Evolutionary conservation across 2,329 filamentous ascomycete species (phyloP).

Genomic region (Waltergamsia citrina): DNA sequence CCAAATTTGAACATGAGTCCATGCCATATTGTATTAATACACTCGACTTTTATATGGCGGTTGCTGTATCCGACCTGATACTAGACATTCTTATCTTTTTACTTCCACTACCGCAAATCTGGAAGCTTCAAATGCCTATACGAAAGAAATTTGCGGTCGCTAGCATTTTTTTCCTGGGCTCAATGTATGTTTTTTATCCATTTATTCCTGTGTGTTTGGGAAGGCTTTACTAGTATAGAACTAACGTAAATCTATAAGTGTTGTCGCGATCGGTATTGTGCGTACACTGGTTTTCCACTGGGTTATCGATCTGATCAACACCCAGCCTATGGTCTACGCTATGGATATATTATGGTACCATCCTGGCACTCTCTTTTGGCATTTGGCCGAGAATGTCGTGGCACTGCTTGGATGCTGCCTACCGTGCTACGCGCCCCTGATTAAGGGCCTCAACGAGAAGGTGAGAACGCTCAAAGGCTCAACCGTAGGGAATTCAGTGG

Average conservation of each 20-base stretch:
- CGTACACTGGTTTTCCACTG: not conserved
- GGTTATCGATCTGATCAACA: not conserved
- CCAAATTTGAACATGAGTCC: not conserved
- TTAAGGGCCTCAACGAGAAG: not conserved
- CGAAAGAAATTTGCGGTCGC: not conserved
- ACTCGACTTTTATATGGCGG: not conserved
- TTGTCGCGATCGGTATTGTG: slow-evolving; percentile 1
- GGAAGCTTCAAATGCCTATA: not conserved
- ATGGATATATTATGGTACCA: not conserved
- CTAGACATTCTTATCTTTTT: slow-evolving; percentile 1
- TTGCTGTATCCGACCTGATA: slow-evolving; percentile 1
- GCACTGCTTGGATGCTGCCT: slow-evolving; percentile 1
- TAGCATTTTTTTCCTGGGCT: slow-evolving; percentile 1
- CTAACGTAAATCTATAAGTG: too few species aligned
- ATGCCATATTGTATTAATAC: not conserved
- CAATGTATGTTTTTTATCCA: not conserved
- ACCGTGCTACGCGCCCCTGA: not conserved
- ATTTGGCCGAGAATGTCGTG: slow-evolving; percentile 1
- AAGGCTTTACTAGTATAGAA: too few species aligned
- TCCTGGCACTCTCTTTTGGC: slow-evolving; percentile 1
- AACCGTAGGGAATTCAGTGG: too few species aligned
- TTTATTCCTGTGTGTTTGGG: too few species aligned
- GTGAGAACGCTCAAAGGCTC: too few species aligned
- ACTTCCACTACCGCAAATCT: not conserved
- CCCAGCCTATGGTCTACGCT: not conserved